Percentiles rank a stretch among this genome's conserved stretches.
Evolutionary conservation across 192 early-diverging fungal species (phyloP).

Genomic region (Rhizophlyctis rosea): DNA sequence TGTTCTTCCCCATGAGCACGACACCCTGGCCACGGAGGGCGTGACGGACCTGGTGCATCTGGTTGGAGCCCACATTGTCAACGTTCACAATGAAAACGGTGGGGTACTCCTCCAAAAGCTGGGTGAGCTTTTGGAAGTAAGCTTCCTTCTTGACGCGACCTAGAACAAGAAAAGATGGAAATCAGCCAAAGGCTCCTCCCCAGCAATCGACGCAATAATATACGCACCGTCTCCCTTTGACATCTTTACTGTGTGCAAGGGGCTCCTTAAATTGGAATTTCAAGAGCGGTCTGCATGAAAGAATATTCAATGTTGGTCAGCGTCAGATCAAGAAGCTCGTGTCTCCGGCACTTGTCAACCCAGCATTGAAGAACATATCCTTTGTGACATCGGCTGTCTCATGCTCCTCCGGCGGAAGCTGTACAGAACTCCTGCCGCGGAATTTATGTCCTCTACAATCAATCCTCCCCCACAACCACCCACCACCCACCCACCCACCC

Average conservation of each 20-base stretch:
- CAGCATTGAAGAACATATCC: too few species aligned
- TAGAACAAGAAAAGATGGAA: slow-evolving; percentile 1
- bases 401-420: too few species aligned
- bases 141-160: slow-evolving; percentile 85
- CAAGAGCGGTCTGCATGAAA: slow-evolving; percentile 25
- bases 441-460: too few species aligned
- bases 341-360: too few species aligned
- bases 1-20: slow-evolving; percentile 99
- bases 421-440: too few species aligned
- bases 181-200: slow-evolving; percentile 2
- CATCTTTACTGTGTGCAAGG: slow-evolving; percentile 69
- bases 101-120: slow-evolving; percentile 82
- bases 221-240: slow-evolving; percentile 89
- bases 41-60: slow-evolving; percentile 94
- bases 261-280: slow-evolving; percentile 40
- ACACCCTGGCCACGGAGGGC: slow-evolving; percentile 85
- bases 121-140: slow-evolving; percentile 93
- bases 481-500: too few species aligned
- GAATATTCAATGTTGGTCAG: background rate
- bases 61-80: slow-evolving; percentile 99
- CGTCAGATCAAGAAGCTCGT: too few species aligned
- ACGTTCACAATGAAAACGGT: slow-evolving; percentile 99
- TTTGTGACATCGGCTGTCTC: too few species aligned
- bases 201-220: slow-evolving; percentile 1
- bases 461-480: too few species aligned